Conservation (phyloP, 2,329 filamentous ascomycete species). For the Myriosclerotinia curreyana region DNA sequence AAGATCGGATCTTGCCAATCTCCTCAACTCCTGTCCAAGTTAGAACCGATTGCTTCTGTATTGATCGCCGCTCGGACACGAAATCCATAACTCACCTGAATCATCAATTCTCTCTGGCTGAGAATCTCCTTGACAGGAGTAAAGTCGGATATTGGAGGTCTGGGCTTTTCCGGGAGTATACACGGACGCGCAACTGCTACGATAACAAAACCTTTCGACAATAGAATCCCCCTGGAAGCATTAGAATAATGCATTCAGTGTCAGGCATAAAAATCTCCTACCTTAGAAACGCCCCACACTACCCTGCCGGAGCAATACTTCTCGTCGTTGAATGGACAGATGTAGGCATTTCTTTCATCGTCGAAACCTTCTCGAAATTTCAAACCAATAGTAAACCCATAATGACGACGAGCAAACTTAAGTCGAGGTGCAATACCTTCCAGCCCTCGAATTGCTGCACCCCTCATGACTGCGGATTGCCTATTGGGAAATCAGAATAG, state of each 20-base stretch:
- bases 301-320: conserved; percentile 22
- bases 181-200: not conserved
- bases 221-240: conserved; percentile 22
- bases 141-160: not conserved
- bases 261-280: not conserved
- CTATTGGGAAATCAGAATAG: conserved; percentile 21
- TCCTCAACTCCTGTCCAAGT: conserved; percentile 13
- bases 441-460: conserved; percentile 25
- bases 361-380: conserved; percentile 23
- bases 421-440: conserved; percentile 24
- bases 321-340: not conserved
- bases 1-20: conserved; percentile 16
- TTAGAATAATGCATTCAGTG: not conserved
- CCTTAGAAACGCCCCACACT: conserved; percentile 27
- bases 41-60: not conserved
- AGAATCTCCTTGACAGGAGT: conserved; percentile 11
- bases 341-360: conserved; percentile 10
- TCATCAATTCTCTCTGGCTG: conserved; percentile 20
- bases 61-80: not conserved
- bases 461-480: conserved; percentile 27
- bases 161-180: conserved; percentile 13
- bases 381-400: conserved; percentile 2
- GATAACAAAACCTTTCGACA: conserved; percentile 8
- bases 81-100: conserved; percentile 14
- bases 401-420: conserved; percentile 25